Base-by-base conservation (phyloP, 345 rosid genomes). In the Punica granatum region DNA sequence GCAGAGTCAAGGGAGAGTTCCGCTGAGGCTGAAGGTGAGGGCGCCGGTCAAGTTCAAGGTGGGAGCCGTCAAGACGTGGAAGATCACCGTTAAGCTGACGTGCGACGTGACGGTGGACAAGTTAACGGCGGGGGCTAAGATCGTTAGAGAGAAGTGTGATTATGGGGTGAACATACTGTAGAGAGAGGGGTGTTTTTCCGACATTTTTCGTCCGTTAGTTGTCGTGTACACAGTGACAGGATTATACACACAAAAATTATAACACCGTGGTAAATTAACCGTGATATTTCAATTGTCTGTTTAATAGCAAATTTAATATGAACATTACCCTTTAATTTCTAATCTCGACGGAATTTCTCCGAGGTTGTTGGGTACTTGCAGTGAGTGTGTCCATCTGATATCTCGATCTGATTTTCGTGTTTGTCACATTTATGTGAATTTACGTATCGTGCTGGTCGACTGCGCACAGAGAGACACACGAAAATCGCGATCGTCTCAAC, bases 41-140 rank as follows among this genome's bases (percentile, higher is more conserved):
- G 92, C 78, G 1, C 92, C 92, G 13, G 90, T 88, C 3, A 89
- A 74, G 72, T 68, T 94, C 10, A 84, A 84, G 70, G 66, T 88
- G 13, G 99, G 96, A 19, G 79, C 88, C 16, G 82, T 89, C 4
- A 89, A 78, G 84, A 85, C 95, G 26, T 94, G 97, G 97, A 79
- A 72, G 68, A 72, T 91, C 6, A 78, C 82, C 59, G 87, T 84
- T 31, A 89, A 89, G 10, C 69, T 91, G 66, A 65, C 74, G 70
- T 94, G 99, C 53, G 85, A 85, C 48, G 63, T 94, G 69, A 85
- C 88, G 79, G 92, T 91, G 75, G 88, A 91, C 66, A 77, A 83
- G 49, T 69, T 94, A 64, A 86, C 92, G 75, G 74, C 83, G 36
- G 68, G 70, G 44, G 82, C 92, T 12, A 82, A 75, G 63, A 74